Evolutionary conservation across 306 rosid species (phyloP).

Genomic region (Astragalus membranaceus): DNA sequence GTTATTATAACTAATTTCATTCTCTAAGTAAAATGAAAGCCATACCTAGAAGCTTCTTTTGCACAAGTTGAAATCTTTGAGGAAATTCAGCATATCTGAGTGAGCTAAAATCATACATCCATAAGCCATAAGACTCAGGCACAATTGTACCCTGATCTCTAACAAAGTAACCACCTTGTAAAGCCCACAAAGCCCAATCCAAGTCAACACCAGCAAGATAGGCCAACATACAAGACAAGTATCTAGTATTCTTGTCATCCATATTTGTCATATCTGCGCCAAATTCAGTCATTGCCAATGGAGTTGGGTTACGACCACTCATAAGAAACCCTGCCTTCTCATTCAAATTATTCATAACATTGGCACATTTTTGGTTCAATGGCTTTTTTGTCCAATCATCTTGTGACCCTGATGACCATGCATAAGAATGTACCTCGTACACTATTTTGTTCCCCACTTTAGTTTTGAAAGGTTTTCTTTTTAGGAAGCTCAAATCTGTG

Average conservation of each 20-base stretch:
- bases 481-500: constrained; percentile 28
- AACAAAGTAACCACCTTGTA: constrained; percentile 30
- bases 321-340: constrained; percentile 21
- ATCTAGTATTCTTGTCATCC: constrained; percentile 3
- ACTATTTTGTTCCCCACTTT: constrained; percentile 22
- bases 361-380: constrained; percentile 21
- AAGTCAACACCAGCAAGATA: constrained; percentile 23
- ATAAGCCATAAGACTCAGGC: constrained; percentile 25
- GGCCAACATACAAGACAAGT: constrained; percentile 23
- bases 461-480: neutral
- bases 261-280: constrained; percentile 4
- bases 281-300: constrained; percentile 32
- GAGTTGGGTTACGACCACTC: neutral
- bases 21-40: no score
- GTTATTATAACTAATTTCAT: no score
- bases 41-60: constrained; percentile 27
- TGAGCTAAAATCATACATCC: constrained; percentile 1
- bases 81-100: constrained; percentile 19
- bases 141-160: neutral
- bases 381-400: neutral
- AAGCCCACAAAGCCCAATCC: constrained; percentile 42
- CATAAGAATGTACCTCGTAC: constrained; percentile 28
- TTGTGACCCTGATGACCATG: constrained; percentile 18
- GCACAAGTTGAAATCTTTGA: constrained; percentile 24
- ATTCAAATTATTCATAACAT: neutral